Conservation (phyloP, 352 stramenopile genomes). For the Elongisporangium prolatum region DNA sequence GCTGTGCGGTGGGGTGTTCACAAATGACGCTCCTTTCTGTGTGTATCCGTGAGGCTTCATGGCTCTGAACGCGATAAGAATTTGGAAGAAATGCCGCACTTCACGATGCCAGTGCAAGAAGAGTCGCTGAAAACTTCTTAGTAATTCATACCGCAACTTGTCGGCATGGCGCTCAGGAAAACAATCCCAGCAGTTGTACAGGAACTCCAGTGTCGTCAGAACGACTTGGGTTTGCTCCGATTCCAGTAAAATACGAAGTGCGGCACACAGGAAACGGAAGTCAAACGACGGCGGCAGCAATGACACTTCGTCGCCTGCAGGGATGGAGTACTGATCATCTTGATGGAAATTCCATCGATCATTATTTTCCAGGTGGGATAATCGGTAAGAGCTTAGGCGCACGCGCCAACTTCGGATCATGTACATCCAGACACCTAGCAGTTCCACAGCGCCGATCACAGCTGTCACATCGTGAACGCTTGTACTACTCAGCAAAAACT, state of each 20-base stretch:
- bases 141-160: slow-evolving; percentile 78
- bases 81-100: slow-evolving; percentile 86
- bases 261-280: slow-evolving; percentile 80
- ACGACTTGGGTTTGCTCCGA: slow-evolving; percentile 87
- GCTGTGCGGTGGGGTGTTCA: slow-evolving; percentile 84
- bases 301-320: slow-evolving; percentile 80
- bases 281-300: slow-evolving; percentile 84
- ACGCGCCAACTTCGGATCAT: slow-evolving; percentile 90
- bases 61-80: slow-evolving; percentile 75
- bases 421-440: slow-evolving; percentile 89
- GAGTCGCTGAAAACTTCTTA: slow-evolving; percentile 71
- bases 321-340: slow-evolving; percentile 87
- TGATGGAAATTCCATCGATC: slow-evolving; percentile 90
- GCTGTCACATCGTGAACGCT: slow-evolving; percentile 85
- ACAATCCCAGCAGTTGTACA: slow-evolving; percentile 90
- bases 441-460: slow-evolving; percentile 81
- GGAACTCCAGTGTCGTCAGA: slow-evolving; percentile 81
- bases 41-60: slow-evolving; percentile 87
- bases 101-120: slow-evolving; percentile 88
- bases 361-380: slow-evolving; percentile 88
- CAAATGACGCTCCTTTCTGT: slow-evolving; percentile 78
- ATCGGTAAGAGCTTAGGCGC: slow-evolving; percentile 75
- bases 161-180: slow-evolving; percentile 86
- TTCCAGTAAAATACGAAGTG: slow-evolving; percentile 72
- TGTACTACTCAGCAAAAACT: slow-evolving; percentile 82